Evolutionary conservation across 176 grass and related monocot genomes (phyloP).

Genomic region (Oryza longistaminata): DNA sequence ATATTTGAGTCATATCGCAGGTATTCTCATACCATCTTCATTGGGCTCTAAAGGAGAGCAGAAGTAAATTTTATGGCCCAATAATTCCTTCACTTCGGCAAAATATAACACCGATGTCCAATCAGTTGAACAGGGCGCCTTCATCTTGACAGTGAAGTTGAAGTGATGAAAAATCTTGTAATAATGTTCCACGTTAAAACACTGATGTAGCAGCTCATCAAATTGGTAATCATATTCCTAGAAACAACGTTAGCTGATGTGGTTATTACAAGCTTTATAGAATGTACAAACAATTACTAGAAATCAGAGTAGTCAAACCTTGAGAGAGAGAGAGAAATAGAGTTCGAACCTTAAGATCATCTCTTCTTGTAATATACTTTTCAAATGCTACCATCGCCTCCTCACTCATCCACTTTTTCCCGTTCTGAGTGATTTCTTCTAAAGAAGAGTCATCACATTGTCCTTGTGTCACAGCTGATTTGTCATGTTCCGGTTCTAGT

Average conservation of each 20-base stretch:
- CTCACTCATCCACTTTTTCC: not conserved
- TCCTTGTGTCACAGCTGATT: too few relatives aligned
- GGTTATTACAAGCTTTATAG: not conserved
- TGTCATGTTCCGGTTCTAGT: too few relatives aligned
- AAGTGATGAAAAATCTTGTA: conserved; percentile 10
- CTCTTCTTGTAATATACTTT: not conserved
- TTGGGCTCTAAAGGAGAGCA: conserved; percentile 6
- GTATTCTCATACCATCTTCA: conserved; percentile 7
- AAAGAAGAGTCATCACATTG: too few relatives aligned
- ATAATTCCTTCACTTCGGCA: conserved; percentile 21
- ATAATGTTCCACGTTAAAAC: conserved; percentile 32
- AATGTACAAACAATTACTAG: not conserved
- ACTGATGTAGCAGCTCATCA: conserved; percentile 13
- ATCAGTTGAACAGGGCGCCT: not conserved
- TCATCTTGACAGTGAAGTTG: conserved; percentile 26
- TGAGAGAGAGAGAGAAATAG: too few relatives aligned
- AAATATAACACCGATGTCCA: not conserved
- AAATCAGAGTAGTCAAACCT: not conserved
- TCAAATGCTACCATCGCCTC: conserved; percentile 24
- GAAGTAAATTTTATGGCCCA: not conserved
- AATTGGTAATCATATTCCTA: not conserved
- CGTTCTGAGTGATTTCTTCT: too few relatives aligned
- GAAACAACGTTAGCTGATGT: not conserved
- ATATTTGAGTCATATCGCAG: too few relatives aligned
- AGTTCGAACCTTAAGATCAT: not conserved